Evolutionary conservation across 495 filamentous ascomycete species (phyloP), one percentile per base, ranked within the genome.

Genomic region (Penicillium cinerascens): DNA sequence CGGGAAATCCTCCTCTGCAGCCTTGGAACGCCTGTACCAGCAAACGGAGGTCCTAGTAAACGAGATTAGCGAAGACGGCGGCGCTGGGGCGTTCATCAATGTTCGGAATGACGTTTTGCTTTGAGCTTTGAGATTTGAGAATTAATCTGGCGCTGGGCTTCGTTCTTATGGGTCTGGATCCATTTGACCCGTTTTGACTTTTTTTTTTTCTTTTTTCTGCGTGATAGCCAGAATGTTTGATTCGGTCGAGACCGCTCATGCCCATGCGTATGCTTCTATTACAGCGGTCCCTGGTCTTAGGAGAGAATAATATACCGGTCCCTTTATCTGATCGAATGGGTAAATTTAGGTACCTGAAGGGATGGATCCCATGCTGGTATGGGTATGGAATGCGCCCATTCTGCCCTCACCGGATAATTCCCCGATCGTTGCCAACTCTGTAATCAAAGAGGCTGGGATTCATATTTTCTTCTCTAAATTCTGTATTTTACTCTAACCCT

Each of bases 31-130:
- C 42, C 66, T 97, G 21, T 89, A 87, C 61, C 87, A 91, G 59
- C 93, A 97, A 71, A 93, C 91, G 1, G 86, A 83, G 54, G 89
- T 88, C 11, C 77, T 98, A 26, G 81, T 96, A 39, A 86, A 90
- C 44, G 86, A 93, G 37, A 77, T 96, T 29, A 81, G 86, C 54
- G 84, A 88, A 64, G 85, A 87, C 44, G 93, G 93, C 47, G 91
- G 91, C 47, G 81, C 86, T 25, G 93, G 88, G 42, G 87, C 91
- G 46, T 91, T 98, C 68, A 81, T 98, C 59, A 92, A 92, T 69
- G 78, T 97, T 50, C 69, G 74, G 15, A 79, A 87, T 65, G 82
- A 86, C 49, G 72, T 86, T 70, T 67, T 88, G 49, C 62, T 67
- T 63, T 72, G 49, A 67, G n/a, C 2, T 20, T 39, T 39, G 37